Evolutionary conservation across 1,139 yeast species (phyloP), one percentile per base, ranked within the genome.

Genomic region (Hansenula sp.): DNA sequence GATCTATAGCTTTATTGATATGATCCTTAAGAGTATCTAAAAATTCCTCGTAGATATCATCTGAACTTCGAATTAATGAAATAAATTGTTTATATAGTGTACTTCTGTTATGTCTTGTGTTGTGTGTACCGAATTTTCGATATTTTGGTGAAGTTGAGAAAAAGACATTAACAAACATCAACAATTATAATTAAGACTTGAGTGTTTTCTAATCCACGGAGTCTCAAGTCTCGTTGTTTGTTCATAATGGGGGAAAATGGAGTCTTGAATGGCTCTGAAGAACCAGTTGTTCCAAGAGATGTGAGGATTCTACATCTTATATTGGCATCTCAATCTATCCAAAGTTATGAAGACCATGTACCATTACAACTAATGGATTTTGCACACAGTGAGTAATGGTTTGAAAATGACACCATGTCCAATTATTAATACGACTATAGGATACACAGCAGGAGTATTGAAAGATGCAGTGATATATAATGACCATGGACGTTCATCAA

Each of bases 291-390:
- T 16, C 98, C 98, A 1, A 69, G 97, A 49, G 99, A 94, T 60
- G 97, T 92, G 34, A 74, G 97, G 46, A 73, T 94, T 48, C 68
- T 92, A 42, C 97, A 92, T 59, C 70, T 92, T 59, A 84, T 92
- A 40, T 77, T 92, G 55, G 97, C 97, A 14, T 85, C 97, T 0
- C 95, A 92, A 66, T 92, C 95, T 1, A 87, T 92, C 28, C 88
- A 86, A 44, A 81, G 86, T 47, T 92, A 90, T 62, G 96, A 92
- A 59, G 97, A 90, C 58, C 94, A 89, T 46, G 97, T 92, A 3
- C 97, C 97, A 0, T 65, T 92, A 31, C 97, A 90, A 60, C 70
- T 92, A 48, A 87, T 92, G 95, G 97, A 92, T 61, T 92, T 92
- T 68, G 97, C 97, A 13, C 87, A 87, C 61, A 62, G 78, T 65